A percentile compares a stretch with the other conserved stretches of the same genome.
Conservation (phyloP, 306 rosid genomes). For the Rosa rugosa region DNA sequence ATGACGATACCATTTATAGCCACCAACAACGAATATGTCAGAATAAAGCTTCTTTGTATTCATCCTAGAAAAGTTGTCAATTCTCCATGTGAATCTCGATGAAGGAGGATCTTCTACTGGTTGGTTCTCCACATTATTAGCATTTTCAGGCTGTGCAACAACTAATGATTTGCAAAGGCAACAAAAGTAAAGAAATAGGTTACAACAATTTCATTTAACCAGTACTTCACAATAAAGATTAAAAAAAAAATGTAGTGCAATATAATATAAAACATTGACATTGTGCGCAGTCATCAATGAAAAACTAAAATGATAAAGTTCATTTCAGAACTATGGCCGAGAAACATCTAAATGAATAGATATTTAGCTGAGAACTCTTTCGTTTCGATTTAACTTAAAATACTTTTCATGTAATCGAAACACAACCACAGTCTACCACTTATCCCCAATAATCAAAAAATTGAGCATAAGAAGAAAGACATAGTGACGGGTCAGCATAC, state of each 20-base stretch:
- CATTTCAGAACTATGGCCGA: neutral
- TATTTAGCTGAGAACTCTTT: no score
- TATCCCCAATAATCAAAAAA: slow-evolving; percentile 6
- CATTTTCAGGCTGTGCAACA: slow-evolving; percentile 67
- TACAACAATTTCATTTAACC: neutral
- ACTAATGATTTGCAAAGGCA: slow-evolving; percentile 40
- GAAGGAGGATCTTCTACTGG: slow-evolving; percentile 80
- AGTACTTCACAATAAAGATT: neutral
- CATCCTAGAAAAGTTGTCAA: slow-evolving; percentile 70
- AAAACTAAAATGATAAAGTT: no score
- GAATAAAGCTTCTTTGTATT: slow-evolving; percentile 74
- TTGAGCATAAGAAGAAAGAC: neutral
- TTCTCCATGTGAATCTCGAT: slow-evolving; percentile 77
- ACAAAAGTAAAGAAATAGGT: slow-evolving; percentile 5
- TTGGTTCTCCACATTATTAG: slow-evolving; percentile 64
- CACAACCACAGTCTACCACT: neutral
- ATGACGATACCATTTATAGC: slow-evolving; percentile 70
- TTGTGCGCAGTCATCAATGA: neutral
- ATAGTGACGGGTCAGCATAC: slow-evolving; percentile 42
- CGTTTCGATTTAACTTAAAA: neutral
- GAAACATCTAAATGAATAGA: no score
- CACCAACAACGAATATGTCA: slow-evolving; percentile 68
- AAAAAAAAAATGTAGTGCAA: no score
- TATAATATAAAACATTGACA: neutral
- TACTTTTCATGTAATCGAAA: neutral